These are phyloP conservation scores for Pseudocercospora fuligena DNA, from an alignment of 2,329 filamentous ascomycete species.

Conservation along the genomic window DNA sequence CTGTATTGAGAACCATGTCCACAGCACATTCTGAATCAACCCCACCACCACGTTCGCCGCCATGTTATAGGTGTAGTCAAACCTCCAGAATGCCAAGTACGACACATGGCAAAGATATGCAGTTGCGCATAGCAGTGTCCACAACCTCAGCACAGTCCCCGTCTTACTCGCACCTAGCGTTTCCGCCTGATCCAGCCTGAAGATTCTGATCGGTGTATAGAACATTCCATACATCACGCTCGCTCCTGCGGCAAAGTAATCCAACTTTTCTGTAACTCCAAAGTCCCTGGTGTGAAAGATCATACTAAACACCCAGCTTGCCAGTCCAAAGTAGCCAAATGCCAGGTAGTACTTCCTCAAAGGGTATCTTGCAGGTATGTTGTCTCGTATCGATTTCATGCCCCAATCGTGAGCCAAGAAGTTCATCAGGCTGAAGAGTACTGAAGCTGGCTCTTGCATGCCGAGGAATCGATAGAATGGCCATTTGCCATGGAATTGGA, in stretches of 20 bases:
- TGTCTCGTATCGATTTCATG: slow-evolving; percentile 69
- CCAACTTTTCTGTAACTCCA: slow-evolving; percentile 82
- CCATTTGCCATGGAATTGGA: slow-evolving; percentile 99
- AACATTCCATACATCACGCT: slow-evolving; percentile 90
- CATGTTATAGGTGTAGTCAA: slow-evolving; percentile 99
- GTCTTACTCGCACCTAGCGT: slow-evolving; percentile 43
- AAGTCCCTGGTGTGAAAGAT: slow-evolving; percentile 94
- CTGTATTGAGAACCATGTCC: slow-evolving; percentile 80
- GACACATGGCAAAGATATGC: slow-evolving; percentile 78
- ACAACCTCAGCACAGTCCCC: slow-evolving; percentile 65
- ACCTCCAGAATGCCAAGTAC: slow-evolving; percentile 83
- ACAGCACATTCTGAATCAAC: slow-evolving; percentile 78
- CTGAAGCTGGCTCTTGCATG: slow-evolving; percentile 92
- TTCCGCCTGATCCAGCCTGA: slow-evolving; percentile 71
- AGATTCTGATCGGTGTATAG: slow-evolving; percentile 80
- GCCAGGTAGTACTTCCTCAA: slow-evolving; percentile 79
- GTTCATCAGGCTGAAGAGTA: slow-evolving; percentile 92
- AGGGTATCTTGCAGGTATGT: slow-evolving; percentile 73
- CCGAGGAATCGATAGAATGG: slow-evolving; percentile 89
- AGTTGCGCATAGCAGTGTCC: slow-evolving; percentile 73
- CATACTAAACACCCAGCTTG: slow-evolving; percentile 85
- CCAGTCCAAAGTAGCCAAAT: slow-evolving; percentile 80
- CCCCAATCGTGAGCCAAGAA: slow-evolving; percentile 83
- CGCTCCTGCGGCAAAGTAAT: slow-evolving; percentile 93
- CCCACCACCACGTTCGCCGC: slow-evolving; percentile 86